A percentile compares a stretch with the other conserved stretches of the same genome.
These are phyloP conservation scores for Posidonia australis DNA, from an alignment of 106 monocot species.

Conservation along the genomic window DNA sequence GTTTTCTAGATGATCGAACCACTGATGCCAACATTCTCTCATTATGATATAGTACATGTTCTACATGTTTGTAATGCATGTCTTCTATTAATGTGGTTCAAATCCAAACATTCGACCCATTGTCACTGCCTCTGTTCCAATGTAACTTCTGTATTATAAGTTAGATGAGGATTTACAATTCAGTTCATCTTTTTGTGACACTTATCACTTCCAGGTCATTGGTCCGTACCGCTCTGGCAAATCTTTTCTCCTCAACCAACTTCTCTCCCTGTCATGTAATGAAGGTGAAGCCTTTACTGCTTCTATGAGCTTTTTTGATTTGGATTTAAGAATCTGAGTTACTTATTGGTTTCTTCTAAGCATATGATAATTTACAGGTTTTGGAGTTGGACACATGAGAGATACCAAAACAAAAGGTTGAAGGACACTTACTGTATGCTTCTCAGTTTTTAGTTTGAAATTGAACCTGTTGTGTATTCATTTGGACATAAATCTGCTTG, in stretches of 20 bases:
- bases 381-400: slow-evolving; percentile 99
- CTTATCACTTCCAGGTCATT: slow-evolving; percentile 52
- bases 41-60: no score
- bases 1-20: no score
- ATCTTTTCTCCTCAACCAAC: slow-evolving; percentile 97
- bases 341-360: not conserved
- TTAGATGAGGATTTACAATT: not conserved
- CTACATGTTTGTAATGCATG: no score
- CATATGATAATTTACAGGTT: slow-evolving; percentile 43
- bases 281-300: slow-evolving; percentile 47
- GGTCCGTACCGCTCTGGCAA: slow-evolving; percentile 98
- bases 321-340: no score
- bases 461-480: not conserved
- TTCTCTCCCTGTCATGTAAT: slow-evolving; percentile 93
- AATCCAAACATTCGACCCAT: no score
- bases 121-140: no score
- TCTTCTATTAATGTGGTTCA: no score
- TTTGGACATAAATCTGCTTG: not conserved
- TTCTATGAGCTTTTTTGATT: not conserved
- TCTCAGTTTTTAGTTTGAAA: not conserved
- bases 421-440: slow-evolving; percentile 1
- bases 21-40: no score
- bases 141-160: no score
- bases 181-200: slow-evolving; percentile 6
- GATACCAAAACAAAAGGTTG: slow-evolving; percentile 99